These are phyloP conservation scores for Lobulomyces angularis DNA, from an alignment of 192 early-diverging fungal species.

Conservation along the genomic window DNA sequence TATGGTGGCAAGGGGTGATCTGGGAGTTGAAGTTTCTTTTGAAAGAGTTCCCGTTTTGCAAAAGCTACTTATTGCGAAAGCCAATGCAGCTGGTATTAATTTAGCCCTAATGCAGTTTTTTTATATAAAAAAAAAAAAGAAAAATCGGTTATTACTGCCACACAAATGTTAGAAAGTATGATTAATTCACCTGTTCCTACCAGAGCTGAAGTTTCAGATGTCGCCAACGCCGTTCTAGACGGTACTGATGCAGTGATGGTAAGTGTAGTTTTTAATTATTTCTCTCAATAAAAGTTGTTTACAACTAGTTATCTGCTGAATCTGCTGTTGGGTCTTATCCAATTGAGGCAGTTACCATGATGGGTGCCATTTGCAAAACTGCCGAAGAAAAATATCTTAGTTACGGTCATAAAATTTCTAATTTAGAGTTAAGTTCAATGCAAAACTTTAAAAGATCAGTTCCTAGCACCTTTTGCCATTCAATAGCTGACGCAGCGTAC, in stretches of 20 bases:
- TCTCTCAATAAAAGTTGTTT: not conserved
- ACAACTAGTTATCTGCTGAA: slow-evolving; percentile 36
- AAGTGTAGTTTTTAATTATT: not conserved
- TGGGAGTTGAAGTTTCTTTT: slow-evolving; percentile 39
- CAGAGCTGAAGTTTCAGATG: slow-evolving; percentile 45
- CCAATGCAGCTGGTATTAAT: slow-evolving; percentile 25
- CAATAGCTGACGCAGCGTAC: slow-evolving; percentile 5
- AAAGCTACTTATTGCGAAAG: slow-evolving; percentile 39
- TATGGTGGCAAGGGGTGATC: slow-evolving; percentile 47
- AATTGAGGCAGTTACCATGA: slow-evolving; percentile 38
- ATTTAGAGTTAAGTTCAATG: slow-evolving; percentile 1
- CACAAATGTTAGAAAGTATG: slow-evolving; percentile 49
- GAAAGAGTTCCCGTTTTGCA: slow-evolving; percentile 42
- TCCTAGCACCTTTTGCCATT: not conserved
- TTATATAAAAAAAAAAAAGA: slow-evolving; percentile 49
- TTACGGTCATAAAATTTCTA: slow-evolving; percentile 12
- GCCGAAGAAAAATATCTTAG: slow-evolving; percentile 25
- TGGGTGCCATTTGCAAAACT: slow-evolving; percentile 28
- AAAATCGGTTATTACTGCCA: slow-evolving; percentile 41
- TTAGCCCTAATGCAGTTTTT: no score
- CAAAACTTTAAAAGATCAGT: no score
- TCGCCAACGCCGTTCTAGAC: slow-evolving; percentile 47
- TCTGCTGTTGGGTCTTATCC: slow-evolving; percentile 38
- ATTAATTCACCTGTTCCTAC: slow-evolving; percentile 37
- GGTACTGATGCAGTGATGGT: slow-evolving; percentile 42